Evolutionary conservation across 805 yeast species (phyloP).

Genomic region (Huiozyma naganishii): DNA sequence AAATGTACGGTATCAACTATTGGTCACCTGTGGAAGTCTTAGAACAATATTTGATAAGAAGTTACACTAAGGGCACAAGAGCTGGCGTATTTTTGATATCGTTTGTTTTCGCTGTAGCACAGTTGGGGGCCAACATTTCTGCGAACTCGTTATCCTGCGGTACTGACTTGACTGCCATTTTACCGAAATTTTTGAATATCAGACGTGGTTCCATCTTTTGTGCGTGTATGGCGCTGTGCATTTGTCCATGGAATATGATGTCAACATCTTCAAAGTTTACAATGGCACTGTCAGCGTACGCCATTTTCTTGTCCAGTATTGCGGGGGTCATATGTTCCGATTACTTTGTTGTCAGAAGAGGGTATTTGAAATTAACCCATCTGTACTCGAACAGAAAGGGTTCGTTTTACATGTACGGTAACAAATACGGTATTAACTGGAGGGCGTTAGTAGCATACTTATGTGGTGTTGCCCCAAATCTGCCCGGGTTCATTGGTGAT

Average conservation of each 20-base stretch:
- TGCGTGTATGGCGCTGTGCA: conserved; percentile 53
- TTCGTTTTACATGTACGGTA: conserved; percentile 42
- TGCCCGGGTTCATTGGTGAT: conserved; percentile 34
- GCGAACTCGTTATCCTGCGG: conserved; percentile 55
- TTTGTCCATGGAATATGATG: conserved; percentile 72
- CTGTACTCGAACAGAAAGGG: conserved; percentile 38
- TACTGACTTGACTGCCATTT: conserved; percentile 45
- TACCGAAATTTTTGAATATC: conserved; percentile 49
- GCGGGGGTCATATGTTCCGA: conserved; percentile 53
- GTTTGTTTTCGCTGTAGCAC: conserved; percentile 57
- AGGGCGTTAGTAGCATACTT: conserved; percentile 61
- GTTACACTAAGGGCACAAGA: conserved; percentile 40
- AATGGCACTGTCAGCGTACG: conserved; percentile 63
- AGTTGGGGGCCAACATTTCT: conserved; percentile 63
- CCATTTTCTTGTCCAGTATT: conserved; percentile 69
- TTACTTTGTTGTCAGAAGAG: conserved; percentile 62
- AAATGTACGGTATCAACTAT: conserved; percentile 32
- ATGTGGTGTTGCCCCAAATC: conserved; percentile 30
- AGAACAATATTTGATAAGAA: conserved; percentile 30
- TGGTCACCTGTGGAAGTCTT: conserved; percentile 52
- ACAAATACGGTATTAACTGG: conserved; percentile 57
- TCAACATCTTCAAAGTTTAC: conserved; percentile 58
- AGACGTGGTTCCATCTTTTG: conserved; percentile 57
- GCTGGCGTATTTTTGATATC: conserved; percentile 65
- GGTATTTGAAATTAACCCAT: conserved; percentile 49